Base-by-base conservation (phyloP, 352 stramenopile species). In the Phytopythium montanum region DNA sequence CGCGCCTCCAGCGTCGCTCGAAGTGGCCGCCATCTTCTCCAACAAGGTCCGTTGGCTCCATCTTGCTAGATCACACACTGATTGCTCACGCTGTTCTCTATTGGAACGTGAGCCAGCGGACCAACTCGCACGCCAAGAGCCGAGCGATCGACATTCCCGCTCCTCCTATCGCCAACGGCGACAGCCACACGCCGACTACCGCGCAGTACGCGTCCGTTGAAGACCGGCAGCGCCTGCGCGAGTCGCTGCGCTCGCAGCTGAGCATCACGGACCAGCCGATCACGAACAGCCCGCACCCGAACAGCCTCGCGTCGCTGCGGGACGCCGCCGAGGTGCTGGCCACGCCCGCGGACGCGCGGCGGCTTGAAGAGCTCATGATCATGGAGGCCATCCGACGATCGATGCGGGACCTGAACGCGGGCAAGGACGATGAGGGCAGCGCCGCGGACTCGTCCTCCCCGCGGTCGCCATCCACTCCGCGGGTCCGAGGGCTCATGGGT, bases 361-460 rank as follows among this genome's bases (percentile, higher is more conserved):
- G 73, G 36, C 65, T 94, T 28, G 85, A 94, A 51, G 81, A 94
- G 52, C 68, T 94, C 54, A 90, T 94, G 81, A 68, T 94, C 12
- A 66, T 94, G 73, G 85, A 94, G 45, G 85, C 85, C 10, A 90
- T 94, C 59, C 85, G 81, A 29, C 79, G 85, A 39, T 93, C 84
- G 7, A 90, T 93, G 84, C 77, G 75, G 12, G 81, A 90, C 53
- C 21, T 81, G 26, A 70, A 66, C 21, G 66, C 73, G 6, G 75
- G 49, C 28, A 88, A 88, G 53, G 62, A 71, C 25, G 58, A 62
- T 23, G 59, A 76, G 4, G 58, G 67, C 25, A 56, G 62, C 39
- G n/a, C 51, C 19, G 74, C 52, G 16, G 34, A 26, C 23, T 59
- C 53, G 25, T 48, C 53, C 16, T 59, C 53, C 5, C 39, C 53